Evolutionary conservation across 1,139 yeast species (phyloP), one percentile per base, ranked within the genome.

Genomic region (Yamadazyma trypodendri): DNA sequence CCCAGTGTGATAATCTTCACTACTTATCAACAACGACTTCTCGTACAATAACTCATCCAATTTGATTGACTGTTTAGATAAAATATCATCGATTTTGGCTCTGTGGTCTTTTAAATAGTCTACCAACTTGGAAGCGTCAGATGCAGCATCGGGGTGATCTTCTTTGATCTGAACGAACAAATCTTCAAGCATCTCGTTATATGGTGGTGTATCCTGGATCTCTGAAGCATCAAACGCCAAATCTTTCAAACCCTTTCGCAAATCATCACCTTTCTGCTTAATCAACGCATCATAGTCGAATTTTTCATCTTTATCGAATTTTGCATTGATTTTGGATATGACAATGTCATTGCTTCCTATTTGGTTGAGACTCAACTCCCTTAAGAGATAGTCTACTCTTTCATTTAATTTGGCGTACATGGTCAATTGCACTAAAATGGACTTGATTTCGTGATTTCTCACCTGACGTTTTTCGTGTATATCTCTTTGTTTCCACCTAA

Each of bases 401-500:
- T 64, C 68, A 54, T 88, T 81, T 49, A 92, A 68, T 46, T 82
- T 82, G 10, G 72, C 71, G 58, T 92, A 92, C 90, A 90, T 88
- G 14, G 75, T 67, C 49, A 67, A 60, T 55, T 89, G 96, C 12
- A 85, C 75, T 49, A 83, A 80, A 37, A 90, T 71, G 23, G 85
- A 79, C 45, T 77, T 79, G 57, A 89, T 84, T 52, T 90, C 92
- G 29, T 68, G 60, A 55, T 86, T 85, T 58, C 95, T 68, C 57
- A 86, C 87, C 32, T 74, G 78, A 44, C 99, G 81, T 63, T 90
- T 84, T 57, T 90, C 97, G 58, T 92, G 98, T 48, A 94, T 92
- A 53, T 90, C 96, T 55, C 96, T 84, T 64, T 94, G 99, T 58
- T 89, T 92, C 98, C 97, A 92, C 45, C 81, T 79, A 52, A 94